Percentiles rank a stretch among this genome's conserved stretches.
Evolutionary conservation across 352 stramenopile species (phyloP).

Genomic region (Phytopythium chamaehyphon): DNA sequence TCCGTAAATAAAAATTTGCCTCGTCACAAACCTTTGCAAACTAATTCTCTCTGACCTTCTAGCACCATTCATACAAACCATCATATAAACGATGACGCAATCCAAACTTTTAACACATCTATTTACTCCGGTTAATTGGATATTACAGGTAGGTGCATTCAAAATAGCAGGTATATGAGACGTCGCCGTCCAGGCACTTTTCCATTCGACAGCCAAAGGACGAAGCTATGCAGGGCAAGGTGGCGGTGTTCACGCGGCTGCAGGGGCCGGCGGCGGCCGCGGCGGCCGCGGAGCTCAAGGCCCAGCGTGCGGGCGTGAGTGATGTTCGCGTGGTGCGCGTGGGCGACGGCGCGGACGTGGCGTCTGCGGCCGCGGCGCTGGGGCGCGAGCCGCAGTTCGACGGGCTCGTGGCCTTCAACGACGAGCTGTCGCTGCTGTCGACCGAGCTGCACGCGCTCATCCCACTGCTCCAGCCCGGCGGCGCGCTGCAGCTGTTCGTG

Average conservation of each 20-base stretch:
- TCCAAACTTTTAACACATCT: no score
- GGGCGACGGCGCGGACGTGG: conserved; percentile 29
- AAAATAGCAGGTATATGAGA: no score
- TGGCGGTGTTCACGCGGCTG: conserved; percentile 54
- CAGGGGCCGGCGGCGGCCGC: conserved; percentile 18
- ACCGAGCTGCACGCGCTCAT: conserved; percentile 37
- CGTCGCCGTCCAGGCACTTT: no score
- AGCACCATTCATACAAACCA: no score
- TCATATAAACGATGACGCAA: no score
- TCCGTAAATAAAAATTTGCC: no score
- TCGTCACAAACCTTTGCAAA: no score
- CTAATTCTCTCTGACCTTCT: no score
- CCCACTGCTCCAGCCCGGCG: conserved; percentile 49
- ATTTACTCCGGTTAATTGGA: no score
- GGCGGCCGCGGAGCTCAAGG: conserved; percentile 44
- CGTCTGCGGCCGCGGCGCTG: conserved; percentile 31
- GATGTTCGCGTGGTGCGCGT: conserved; percentile 47
- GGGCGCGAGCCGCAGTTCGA: conserved; percentile 34
- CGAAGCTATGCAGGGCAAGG: conserved; percentile 39
- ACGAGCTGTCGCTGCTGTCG: conserved; percentile 36
- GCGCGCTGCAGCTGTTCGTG: conserved; percentile 52
- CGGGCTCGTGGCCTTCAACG: conserved; percentile 53
- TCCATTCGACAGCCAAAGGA: neutral
- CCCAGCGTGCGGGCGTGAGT: conserved; percentile 27
- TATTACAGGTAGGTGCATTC: no score